phyloP scores from a whole-genome alignment of 768 basidiomycete genomes.

The Hypholoma fasciculare region DNA sequence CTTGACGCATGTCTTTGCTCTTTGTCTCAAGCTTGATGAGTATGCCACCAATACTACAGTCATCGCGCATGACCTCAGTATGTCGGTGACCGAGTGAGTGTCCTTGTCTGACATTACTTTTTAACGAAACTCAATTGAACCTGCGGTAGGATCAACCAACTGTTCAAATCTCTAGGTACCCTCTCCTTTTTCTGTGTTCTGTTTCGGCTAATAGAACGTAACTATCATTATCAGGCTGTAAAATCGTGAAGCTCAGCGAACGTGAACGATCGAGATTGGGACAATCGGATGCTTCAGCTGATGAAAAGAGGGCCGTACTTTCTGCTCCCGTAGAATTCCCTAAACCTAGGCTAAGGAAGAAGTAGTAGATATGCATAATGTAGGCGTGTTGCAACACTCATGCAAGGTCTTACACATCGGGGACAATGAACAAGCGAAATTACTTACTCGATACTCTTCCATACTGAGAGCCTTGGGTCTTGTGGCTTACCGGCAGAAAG shows the following conservation, averaged over 20 bases:
- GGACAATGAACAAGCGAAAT: too few species aligned
- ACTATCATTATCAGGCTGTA: conserved; percentile 57
- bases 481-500: too few species aligned
- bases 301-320: conserved; percentile 72
- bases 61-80: conserved; percentile 74
- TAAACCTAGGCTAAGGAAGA: conserved; percentile 48
- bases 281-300: conserved; percentile 59
- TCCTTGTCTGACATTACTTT: background rate
- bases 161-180: conserved; percentile 77
- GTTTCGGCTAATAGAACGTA: conserved; percentile 1
- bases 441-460: too few species aligned
- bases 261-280: conserved; percentile 72
- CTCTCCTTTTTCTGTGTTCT: background rate
- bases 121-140: conserved; percentile 4
- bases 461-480: too few species aligned
- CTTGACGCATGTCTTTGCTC: conserved; percentile 75
- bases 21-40: conserved; percentile 78
- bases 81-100: conserved; percentile 64
- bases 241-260: conserved; percentile 53
- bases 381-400: background rate
- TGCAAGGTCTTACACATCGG: too few species aligned
- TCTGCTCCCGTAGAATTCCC: conserved; percentile 82
- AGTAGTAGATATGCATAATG: conserved; percentile 5
- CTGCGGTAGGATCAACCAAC: conserved; percentile 45
- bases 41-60: conserved; percentile 68